Evolutionary conservation across 176 grass and related monocot species (phyloP), one percentile per base, ranked within the genome.

Genomic region (Hordeum marinum): DNA sequence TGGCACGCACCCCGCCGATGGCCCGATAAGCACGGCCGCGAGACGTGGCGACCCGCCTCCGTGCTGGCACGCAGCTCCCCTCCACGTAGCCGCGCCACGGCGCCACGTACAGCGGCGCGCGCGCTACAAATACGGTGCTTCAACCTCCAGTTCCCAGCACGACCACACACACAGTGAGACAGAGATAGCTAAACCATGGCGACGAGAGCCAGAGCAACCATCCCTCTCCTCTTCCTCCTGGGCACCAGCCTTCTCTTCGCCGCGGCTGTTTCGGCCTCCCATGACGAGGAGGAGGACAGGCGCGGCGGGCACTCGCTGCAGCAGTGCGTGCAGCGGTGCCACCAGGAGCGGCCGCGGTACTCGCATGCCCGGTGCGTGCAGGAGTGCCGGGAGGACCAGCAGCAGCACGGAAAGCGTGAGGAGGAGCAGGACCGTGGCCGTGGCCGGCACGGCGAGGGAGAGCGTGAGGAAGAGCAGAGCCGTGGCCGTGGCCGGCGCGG

Each of bases 41-140:
- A 59, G 84, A 83, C 89, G 89, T 87, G 84, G 89, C 84, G 75
- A 80, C 80, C 18, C 75, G 89, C 2, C 4, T 13, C 74, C 25
- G 1, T 8, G 5, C 27, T 25, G 72, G 83, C 40, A 52, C 84
- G 63, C 84, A 1, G 52, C 31, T 45, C 78, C 20, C 23, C 55
- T 90, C 80, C 80, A 83, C 83, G 80, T 89, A 84, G 77, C 84
- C 66, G 36, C 72, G n/a, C 3, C 68, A 58, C 43, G 63, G 43
- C 66, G 76, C 70, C 80, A 80, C 81, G 72, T 78, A 71, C 87
- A 26, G 20, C 4, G 8, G 20, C 25, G 8, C 14, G 17, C 35
- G 43, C 9, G 41, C 50, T 89, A 76, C 46, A 84, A 81, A 86
- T 48, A 23, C 1, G 37, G 55, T 2, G 2, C 2, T 7, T 13